Base-by-base conservation (phyloP, 345 rosid genomes). In the Isatis tinctoria region DNA sequence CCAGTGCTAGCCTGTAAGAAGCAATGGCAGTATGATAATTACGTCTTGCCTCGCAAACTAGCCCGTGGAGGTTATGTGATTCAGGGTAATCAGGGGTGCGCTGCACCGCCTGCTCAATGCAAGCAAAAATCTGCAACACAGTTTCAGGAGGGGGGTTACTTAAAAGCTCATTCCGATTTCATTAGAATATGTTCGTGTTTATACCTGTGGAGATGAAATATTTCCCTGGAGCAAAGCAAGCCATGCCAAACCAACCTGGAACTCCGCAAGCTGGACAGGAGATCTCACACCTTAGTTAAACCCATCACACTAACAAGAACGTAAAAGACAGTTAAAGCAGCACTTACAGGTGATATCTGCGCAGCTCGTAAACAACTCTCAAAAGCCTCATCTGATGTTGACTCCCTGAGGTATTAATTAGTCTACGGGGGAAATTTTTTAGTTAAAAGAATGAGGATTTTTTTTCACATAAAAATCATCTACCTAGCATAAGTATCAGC, bases 281-380 rank as follows among this genome's bases (percentile, higher is more conserved):
- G 18, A 61, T 53, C 26, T 63, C 72, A 71, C 48, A 73, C 32
- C 75, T 41, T 37, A 35, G 72, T 9, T 47, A 51, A 69, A 74
- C 49, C 60, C 66, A 72, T 35, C 66, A 59, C 60, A 26, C 30
- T 16, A 58, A 58, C 18, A 65, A 39, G 36, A 49, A 60, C 28
- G 14, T 36, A 59, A 65, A 49, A 24, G 24, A 73, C 53, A 27
- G 28, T 9, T 41, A 26, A 26, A 73, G 30, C 22, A 73, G 63
- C 22, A 72, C 81, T 85, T 85, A 95, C 99, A 41, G 97, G 99
- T 73, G 85, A 80, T 83, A 85, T 90, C 79, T 87, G 90, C 33
- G 79, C 96, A 78, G 97, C 99, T 81, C 91, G 85, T 77, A 90
- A 77, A 80, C 96, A 90, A 85, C 97, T 88, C 85, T 95, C 93